Percentiles rank a stretch among this genome's conserved stretches.
phyloP scores from a whole-genome alignment of 2,329 filamentous ascomycete genomes.

The Alternaria sp. region DNA sequence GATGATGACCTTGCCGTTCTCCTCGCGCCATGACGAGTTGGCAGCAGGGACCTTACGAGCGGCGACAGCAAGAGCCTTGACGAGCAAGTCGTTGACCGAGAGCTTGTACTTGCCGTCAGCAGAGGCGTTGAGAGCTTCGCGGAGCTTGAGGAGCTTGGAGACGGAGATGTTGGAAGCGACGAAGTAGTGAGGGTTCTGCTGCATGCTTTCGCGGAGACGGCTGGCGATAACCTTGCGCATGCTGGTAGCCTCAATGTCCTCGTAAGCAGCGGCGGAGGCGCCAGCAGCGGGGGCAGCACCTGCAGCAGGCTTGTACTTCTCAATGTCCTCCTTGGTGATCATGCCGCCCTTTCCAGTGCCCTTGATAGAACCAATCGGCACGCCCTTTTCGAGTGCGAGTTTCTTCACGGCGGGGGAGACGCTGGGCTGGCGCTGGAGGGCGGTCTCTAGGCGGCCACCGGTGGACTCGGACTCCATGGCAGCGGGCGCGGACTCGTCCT shows the following conservation, averaged over 20 bases:
- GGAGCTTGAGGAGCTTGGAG: slow-evolving; percentile 93
- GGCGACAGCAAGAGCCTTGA: slow-evolving; percentile 91
- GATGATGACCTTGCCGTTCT: slow-evolving; percentile 79
- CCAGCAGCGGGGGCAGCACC: slow-evolving; percentile 58
- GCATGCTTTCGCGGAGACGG: slow-evolving; percentile 86
- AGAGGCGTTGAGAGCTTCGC: slow-evolving; percentile 87
- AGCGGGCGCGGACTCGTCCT: slow-evolving; percentile 61
- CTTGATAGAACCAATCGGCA: slow-evolving; percentile 80
- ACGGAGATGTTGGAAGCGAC: slow-evolving; percentile 92
- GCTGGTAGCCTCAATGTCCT: slow-evolving; percentile 82
- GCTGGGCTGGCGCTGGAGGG: slow-evolving; percentile 82
- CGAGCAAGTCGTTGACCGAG: slow-evolving; percentile 99
- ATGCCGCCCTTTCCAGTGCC: slow-evolving; percentile 85
- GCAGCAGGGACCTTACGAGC: slow-evolving; percentile 93
- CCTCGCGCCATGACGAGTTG: slow-evolving; percentile 90
- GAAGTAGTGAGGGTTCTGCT: slow-evolving; percentile 98
- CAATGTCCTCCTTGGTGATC: slow-evolving; percentile 91
- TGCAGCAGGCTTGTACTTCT: slow-evolving; percentile 75
- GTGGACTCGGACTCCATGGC: slow-evolving; percentile 76
- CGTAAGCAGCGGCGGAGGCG: slow-evolving; percentile 71
- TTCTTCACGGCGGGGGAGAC: slow-evolving; percentile 77
- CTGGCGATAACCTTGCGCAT: slow-evolving; percentile 99
- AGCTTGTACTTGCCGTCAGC: slow-evolving; percentile 97
- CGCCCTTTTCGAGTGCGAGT: slow-evolving; percentile 83
- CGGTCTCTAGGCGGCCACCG: slow-evolving; percentile 79